Conservation (phyloP, 305 asterid genomes). For the Fraxinus dipetala region DNA sequence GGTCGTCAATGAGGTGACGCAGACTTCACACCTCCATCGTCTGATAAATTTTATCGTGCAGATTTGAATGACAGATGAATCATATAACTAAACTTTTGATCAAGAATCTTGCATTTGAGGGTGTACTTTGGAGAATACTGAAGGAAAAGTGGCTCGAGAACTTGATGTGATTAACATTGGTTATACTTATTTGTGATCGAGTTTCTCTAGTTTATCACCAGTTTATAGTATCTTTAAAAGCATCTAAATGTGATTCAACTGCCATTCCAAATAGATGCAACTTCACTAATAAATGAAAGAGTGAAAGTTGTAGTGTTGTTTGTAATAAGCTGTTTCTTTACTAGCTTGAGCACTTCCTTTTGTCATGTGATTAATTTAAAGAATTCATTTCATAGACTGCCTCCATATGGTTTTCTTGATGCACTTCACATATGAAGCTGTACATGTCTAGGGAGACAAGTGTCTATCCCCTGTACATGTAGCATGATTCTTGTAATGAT, state of each 20-base stretch:
- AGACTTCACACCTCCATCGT: background rate
- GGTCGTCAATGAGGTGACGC: background rate
- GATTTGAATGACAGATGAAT: conserved; percentile 46
- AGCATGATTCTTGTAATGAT: background rate
- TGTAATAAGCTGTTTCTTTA: background rate
- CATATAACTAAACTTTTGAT: background rate
- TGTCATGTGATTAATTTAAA: background rate
- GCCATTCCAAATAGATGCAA: conserved; percentile 33
- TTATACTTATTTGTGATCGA: background rate
- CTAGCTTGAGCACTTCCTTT: background rate
- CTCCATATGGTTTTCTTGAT: background rate
- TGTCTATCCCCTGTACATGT: background rate
- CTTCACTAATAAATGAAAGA: background rate
- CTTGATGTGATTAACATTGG: background rate
- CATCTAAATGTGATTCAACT: conserved; percentile 33
- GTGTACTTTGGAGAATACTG: background rate
- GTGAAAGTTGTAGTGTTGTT: background rate
- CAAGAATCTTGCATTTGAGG: background rate
- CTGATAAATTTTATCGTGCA: background rate
- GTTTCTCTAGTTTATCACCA: background rate
- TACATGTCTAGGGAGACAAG: background rate
- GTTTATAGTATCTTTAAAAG: background rate
- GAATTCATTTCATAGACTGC: background rate
- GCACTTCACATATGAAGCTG: background rate
- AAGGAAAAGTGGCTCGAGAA: background rate